These are phyloP conservation scores for Nicotiana tomentosiformis DNA, from an alignment of 257 asterid genomes.

Conservation along the genomic window DNA sequence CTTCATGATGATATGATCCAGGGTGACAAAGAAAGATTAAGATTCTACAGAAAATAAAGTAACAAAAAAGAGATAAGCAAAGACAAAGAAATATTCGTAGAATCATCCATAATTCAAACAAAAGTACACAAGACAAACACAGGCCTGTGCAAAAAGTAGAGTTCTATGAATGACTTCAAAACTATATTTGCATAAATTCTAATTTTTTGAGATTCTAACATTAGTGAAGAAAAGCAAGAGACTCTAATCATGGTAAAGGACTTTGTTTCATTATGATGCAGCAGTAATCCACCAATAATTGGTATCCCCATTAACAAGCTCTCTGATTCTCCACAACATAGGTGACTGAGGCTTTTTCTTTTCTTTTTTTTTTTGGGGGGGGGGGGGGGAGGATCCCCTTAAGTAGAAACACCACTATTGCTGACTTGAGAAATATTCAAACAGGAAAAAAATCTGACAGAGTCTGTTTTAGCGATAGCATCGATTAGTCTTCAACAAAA, in stretches of 20 bases:
- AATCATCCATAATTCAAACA: neutral
- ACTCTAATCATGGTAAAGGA: neutral
- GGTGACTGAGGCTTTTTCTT: neutral
- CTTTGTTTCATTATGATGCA: neutral
- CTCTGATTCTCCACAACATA: neutral
- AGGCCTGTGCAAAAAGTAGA: neutral
- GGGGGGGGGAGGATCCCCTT: too few species aligned
- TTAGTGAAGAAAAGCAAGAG: neutral
- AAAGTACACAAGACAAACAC: neutral
- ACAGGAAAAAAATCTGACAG: neutral
- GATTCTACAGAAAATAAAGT: neutral
- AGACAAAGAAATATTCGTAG: neutral
- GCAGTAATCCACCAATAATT: neutral
- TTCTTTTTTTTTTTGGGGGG: too few species aligned
- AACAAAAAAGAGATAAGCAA: neutral
- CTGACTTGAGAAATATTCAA: neutral
- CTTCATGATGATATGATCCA: neutral
- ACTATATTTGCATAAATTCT: neutral
- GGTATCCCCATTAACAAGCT: neutral
- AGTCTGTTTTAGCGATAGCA: neutral
- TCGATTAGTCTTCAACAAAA: neutral
- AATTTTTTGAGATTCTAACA: neutral
- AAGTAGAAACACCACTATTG: neutral
- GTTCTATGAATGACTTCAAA: neutral
- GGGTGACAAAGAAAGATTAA: neutral